Conservation (phyloP, 2,329 filamentous ascomycete genomes). For the Byssochlamys sp. region DNA sequence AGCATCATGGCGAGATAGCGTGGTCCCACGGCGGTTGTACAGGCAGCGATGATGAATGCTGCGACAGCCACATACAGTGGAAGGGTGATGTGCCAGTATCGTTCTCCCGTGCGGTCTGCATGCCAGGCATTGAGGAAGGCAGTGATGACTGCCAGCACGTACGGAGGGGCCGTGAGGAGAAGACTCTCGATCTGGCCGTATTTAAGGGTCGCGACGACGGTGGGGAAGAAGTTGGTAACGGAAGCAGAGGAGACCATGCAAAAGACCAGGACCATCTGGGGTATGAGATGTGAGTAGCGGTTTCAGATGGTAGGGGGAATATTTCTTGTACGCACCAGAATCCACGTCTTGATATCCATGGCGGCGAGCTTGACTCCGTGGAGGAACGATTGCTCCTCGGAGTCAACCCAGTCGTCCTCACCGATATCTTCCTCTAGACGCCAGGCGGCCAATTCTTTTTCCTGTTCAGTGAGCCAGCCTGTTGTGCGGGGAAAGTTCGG, state of each 20-base stretch:
- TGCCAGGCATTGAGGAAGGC: conserved; percentile 59
- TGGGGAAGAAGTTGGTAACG: conserved; percentile 61
- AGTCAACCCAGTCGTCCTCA: conserved; percentile 53
- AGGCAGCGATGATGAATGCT: conserved; percentile 59
- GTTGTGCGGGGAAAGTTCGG: conserved; percentile 59
- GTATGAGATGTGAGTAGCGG: neutral
- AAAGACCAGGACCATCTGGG: conserved; percentile 46
- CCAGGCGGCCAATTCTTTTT: conserved; percentile 50
- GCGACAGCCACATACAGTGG: conserved; percentile 54
- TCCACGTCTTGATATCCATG: conserved; percentile 51
- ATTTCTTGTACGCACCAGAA: conserved; percentile 37
- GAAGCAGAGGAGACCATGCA: conserved; percentile 49
- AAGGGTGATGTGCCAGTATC: conserved; percentile 57
- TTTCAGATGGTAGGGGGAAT: neutral
- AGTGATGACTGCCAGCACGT: conserved; percentile 51
- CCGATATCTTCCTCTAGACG: conserved; percentile 56
- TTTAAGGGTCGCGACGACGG: conserved; percentile 59
- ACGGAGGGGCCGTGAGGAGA: conserved; percentile 56
- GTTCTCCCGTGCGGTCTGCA: conserved; percentile 61
- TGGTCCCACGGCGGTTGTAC: conserved; percentile 51
- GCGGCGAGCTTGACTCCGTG: conserved; percentile 49
- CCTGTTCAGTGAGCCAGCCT: conserved; percentile 50
- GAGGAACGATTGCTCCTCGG: conserved; percentile 42
- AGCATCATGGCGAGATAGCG: conserved; percentile 65
- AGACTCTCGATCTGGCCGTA: conserved; percentile 52